A percentile compares a stretch with the other conserved stretches of the same genome.
phyloP scores from a whole-genome alignment of 495 filamentous ascomycete genomes.

The Neurospora sp. region DNA sequence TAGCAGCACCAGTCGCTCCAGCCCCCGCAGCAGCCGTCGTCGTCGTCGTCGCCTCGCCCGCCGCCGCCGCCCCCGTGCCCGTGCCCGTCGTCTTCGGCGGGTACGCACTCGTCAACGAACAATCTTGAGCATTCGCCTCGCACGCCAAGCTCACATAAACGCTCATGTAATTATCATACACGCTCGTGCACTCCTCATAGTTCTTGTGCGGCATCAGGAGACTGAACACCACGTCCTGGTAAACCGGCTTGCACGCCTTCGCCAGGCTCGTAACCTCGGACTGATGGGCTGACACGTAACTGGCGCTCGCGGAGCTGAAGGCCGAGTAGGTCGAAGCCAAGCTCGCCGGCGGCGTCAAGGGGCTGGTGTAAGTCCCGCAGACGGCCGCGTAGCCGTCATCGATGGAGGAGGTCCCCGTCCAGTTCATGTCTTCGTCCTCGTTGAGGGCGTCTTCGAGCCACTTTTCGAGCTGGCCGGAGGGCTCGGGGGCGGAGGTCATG shows the following conservation, averaged over 20 bases:
- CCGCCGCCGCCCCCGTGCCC: neutral
- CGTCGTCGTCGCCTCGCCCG: neutral
- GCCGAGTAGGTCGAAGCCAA: neutral
- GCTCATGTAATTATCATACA: neutral
- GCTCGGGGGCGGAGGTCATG: neutral
- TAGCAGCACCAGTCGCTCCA: neutral
- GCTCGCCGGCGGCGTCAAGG: neutral
- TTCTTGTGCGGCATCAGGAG: neutral
- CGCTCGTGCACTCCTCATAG: neutral
- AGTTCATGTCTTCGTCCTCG: neutral
- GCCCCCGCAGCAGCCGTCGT: neutral
- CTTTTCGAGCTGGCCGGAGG: neutral
- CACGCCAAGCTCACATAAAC: neutral
- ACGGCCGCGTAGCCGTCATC: neutral
- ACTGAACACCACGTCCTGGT: neutral
- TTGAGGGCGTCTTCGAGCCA: neutral
- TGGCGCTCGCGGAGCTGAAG: neutral
- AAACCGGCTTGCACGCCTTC: neutral
- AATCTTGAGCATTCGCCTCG: neutral
- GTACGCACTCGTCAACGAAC: neutral
- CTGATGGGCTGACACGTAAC: neutral
- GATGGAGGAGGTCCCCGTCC: neutral
- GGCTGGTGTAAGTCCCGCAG: neutral
- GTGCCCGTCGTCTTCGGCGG: neutral
- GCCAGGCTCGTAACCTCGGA: neutral